Evolutionary conservation across 192 early-diverging fungal genomes (phyloP).

Genomic region (Coemansia guatemalensis): DNA sequence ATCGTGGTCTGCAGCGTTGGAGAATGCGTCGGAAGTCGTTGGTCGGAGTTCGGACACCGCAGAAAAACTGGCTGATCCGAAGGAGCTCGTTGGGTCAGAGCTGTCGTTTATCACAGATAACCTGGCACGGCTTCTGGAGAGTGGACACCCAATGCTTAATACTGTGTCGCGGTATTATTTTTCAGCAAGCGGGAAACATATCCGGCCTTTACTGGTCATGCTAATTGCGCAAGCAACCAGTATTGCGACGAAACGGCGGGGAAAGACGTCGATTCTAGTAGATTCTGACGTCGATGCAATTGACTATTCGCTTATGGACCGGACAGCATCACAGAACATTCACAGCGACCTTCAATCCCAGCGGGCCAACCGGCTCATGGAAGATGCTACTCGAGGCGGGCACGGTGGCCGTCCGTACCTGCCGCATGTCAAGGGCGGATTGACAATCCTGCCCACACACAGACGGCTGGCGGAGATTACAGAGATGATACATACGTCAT

Average conservation of each 20-base stretch:
- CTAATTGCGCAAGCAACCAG: slow-evolving; percentile 86
- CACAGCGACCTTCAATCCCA: slow-evolving; percentile 38
- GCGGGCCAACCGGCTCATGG: slow-evolving; percentile 32
- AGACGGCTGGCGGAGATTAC: slow-evolving; percentile 93
- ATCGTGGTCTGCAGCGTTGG: slow-evolving; percentile 30
- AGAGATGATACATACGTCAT: slow-evolving; percentile 98
- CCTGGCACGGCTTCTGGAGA: slow-evolving; percentile 78
- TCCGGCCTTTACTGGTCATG: slow-evolving; percentile 89
- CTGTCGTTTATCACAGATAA: slow-evolving; percentile 82
- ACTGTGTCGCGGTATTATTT: slow-evolving; percentile 93
- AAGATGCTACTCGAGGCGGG: slow-evolving; percentile 20
- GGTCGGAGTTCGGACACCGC: background rate
- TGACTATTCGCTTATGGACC: slow-evolving; percentile 61
- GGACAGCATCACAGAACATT: slow-evolving; percentile 57
- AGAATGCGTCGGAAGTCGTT: slow-evolving; percentile 31
- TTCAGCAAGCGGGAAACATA: slow-evolving; percentile 80
- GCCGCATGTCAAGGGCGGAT: slow-evolving; percentile 27
- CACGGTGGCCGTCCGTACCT: slow-evolving; percentile 43
- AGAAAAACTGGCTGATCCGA: slow-evolving; percentile 20
- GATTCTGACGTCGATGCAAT: slow-evolving; percentile 30
- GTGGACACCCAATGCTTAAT: slow-evolving; percentile 85
- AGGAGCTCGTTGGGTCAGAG: slow-evolving; percentile 79
- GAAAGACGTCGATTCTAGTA: slow-evolving; percentile 30
- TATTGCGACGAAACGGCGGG: slow-evolving; percentile 58
- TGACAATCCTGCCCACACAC: slow-evolving; percentile 79